Conservation (phyloP, 129 eudicot genomes). For the Sambucus nigra region DNA sequence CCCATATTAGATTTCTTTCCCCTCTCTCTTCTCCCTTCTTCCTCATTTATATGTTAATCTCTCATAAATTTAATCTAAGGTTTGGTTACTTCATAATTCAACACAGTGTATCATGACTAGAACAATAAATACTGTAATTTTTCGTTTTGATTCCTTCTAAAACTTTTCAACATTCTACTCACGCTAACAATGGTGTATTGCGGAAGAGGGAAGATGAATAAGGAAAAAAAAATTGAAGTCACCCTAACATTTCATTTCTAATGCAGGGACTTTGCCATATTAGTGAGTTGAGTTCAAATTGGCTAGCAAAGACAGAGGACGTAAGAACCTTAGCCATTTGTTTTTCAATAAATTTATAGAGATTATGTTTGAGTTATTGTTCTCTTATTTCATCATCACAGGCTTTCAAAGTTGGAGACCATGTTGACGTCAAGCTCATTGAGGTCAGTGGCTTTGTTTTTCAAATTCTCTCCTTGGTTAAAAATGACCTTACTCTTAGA, state of each 20-base stretch:
- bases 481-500: too few species aligned
- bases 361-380: conserved; percentile 4
- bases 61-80: background rate
- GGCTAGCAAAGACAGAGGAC: conserved; percentile 86
- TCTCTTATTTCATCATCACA: conserved; percentile 14
- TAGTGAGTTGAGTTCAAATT: conserved; percentile 82
- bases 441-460: conserved; percentile 46
- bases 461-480: background rate
- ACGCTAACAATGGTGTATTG: background rate
- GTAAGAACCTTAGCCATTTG: conserved; percentile 34
- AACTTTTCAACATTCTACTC: background rate
- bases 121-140: background rate
- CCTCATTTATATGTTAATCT: too few species aligned
- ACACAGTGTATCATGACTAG: background rate
- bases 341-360: conserved; percentile 4
- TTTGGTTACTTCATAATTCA: background rate
- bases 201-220: background rate
- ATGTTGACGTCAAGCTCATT: conserved; percentile 87
- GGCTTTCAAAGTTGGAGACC: conserved; percentile 95
- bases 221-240: background rate
- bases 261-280: conserved; percentile 97
- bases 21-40: too few species aligned
- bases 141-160: background rate
- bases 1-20: too few species aligned
- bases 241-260: background rate